Percentiles rank a stretch among this genome's conserved stretches.
Conservation (phyloP, 2,329 filamentous ascomycete genomes). For the Penicillium sp. region DNA sequence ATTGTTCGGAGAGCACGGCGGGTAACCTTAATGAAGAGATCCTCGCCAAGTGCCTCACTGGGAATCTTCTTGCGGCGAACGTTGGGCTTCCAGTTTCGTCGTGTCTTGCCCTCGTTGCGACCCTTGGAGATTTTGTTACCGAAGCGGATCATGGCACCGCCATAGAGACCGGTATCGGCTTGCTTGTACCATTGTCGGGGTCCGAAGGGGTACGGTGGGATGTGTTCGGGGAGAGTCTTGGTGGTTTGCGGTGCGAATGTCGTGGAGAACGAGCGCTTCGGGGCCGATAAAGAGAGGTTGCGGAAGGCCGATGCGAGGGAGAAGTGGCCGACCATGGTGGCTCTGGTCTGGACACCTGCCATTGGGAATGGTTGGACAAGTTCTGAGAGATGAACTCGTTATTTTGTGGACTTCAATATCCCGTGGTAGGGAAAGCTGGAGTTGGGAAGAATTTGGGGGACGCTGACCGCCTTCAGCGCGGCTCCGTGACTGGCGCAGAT, state of each 20-base stretch:
- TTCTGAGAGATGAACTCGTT: not conserved
- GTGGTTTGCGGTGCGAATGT: conserved; percentile 33
- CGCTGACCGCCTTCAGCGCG: conserved; percentile 36
- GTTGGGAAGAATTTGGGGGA: conserved; percentile 35
- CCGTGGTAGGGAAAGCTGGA: conserved; percentile 6
- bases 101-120: conserved; percentile 50
- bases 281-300: conserved; percentile 37
- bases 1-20: conserved; percentile 57
- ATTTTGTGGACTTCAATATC: not conserved
- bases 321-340: conserved; percentile 32
- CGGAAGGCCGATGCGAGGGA: conserved; percentile 41
- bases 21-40: conserved; percentile 48
- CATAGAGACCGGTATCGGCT: conserved; percentile 50
- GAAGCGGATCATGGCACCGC: conserved; percentile 46
- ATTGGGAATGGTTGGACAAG: conserved; percentile 18
- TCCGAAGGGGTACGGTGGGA: conserved; percentile 50
- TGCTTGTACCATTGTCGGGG: conserved; percentile 46
- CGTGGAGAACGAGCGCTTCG: conserved; percentile 41
- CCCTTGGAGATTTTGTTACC: conserved; percentile 54
- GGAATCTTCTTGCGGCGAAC: conserved; percentile 49
- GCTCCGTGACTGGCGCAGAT: conserved; percentile 31
- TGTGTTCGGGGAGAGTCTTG: conserved; percentile 35
- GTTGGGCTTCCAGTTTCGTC: conserved; percentile 52
- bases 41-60: conserved; percentile 44
- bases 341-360: conserved; percentile 32